These are phyloP conservation scores for Chlorella variabilis DNA, from an alignment of 163 green algal species.

Conservation along the genomic window DNA sequence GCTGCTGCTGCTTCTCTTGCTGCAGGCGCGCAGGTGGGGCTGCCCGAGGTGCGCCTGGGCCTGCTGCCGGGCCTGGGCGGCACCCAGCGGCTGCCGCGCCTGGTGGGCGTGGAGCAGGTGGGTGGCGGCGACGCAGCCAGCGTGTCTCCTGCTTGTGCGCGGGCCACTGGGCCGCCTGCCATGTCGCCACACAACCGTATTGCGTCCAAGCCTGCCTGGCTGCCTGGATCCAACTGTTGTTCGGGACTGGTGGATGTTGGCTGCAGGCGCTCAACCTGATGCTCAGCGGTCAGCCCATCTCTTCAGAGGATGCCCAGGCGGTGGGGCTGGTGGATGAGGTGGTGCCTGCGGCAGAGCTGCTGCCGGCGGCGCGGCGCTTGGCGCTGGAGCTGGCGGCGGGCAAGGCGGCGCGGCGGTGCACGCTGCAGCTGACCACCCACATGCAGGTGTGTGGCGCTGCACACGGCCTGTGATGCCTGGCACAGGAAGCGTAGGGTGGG, in stretches of 20 bases:
- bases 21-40: constrained; percentile 74
- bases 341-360: constrained; percentile 50
- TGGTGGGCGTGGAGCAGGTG: constrained; percentile 90
- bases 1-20: neutral
- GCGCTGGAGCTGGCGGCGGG: constrained; percentile 84
- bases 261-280: constrained; percentile 87
- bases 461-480: no score
- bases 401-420: constrained; percentile 30
- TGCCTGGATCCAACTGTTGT: no score
- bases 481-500: no score
- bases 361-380: neutral
- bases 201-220: no score
- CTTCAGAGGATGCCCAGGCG: constrained; percentile 59
- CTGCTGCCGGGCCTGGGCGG: constrained; percentile 83
- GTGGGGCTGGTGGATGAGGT: constrained; percentile 90
- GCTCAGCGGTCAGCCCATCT: constrained; percentile 77
- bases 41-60: constrained; percentile 95
- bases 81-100: constrained; percentile 93
- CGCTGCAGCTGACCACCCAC: constrained; percentile 46
- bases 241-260: no score
- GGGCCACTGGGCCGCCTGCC: neutral
- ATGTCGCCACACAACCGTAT: no score
- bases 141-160: neutral
- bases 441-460: constrained; percentile 71
- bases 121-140: neutral